Conservation (phyloP, 179 eudicot genomes). For the Patellifolia procumbens region DNA sequence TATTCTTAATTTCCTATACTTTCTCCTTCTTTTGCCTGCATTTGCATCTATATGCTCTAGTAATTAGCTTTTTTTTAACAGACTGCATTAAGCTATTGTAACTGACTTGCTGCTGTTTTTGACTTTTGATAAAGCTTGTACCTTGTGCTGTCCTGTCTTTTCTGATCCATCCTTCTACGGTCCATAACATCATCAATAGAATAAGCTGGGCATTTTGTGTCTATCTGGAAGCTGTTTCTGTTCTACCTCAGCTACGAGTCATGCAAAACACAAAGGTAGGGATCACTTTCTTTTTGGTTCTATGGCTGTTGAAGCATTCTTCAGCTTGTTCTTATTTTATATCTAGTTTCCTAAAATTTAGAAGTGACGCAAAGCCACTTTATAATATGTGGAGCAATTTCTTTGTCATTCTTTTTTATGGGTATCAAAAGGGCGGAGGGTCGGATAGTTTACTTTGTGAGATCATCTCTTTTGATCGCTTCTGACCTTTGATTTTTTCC, state of each 20-base stretch:
- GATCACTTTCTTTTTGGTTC: neutral
- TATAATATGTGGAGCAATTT: neutral
- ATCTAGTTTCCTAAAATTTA: neutral
- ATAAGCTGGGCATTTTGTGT: slow-evolving; percentile 44
- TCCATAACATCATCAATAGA: slow-evolving; percentile 38
- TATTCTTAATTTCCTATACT: neutral
- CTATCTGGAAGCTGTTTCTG: slow-evolving; percentile 46
- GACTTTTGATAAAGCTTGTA: slow-evolving; percentile 26
- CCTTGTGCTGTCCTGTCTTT: slow-evolving; percentile 42
- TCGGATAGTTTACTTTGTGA: neutral
- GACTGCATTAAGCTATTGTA: neutral
- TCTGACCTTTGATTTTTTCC: slow-evolving; percentile 1
- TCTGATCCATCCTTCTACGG: slow-evolving; percentile 43
- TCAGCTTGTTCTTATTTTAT: neutral
- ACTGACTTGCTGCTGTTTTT: neutral
- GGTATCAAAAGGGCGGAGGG: too few relatives aligned
- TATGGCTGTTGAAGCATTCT: neutral
- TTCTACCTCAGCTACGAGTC: slow-evolving; percentile 43
- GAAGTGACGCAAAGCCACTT: neutral
- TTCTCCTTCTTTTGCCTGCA: too few relatives aligned
- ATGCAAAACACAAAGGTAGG: slow-evolving; percentile 46
- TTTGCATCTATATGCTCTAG: neutral
- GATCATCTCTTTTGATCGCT: neutral
- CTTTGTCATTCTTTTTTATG: neutral
- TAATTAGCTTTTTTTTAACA: neutral